Conservation (phyloP, 495 filamentous ascomycete species). For the Bathelium albidoporum region DNA sequence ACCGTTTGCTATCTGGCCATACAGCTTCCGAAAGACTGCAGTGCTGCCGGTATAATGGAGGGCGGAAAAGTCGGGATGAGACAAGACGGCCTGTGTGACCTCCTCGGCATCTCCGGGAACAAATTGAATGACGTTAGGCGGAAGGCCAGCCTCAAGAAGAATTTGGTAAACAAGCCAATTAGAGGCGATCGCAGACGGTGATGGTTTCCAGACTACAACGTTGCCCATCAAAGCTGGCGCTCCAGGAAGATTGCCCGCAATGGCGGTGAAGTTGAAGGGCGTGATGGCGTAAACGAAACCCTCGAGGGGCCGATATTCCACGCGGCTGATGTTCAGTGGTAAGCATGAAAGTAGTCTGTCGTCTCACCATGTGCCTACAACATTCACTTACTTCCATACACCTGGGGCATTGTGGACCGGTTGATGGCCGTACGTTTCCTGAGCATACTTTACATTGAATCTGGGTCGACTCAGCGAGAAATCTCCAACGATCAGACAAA, state of each 20-base stretch:
- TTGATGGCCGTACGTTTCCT: slow-evolving; percentile 33
- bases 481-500: slow-evolving; percentile 9
- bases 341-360: too few relatives aligned
- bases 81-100: slow-evolving; percentile 30
- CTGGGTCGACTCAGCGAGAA: slow-evolving; percentile 20
- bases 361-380: too few relatives aligned
- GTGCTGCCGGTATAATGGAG: slow-evolving; percentile 36
- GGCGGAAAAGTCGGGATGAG: slow-evolving; percentile 30
- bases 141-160: slow-evolving; percentile 34
- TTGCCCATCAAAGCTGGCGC: slow-evolving; percentile 37
- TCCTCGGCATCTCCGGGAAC: slow-evolving; percentile 34
- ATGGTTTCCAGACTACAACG: slow-evolving; percentile 37
- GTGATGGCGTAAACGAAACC: slow-evolving; percentile 37
- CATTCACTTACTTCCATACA: slow-evolving; percentile 30
- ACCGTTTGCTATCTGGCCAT: slow-evolving; percentile 30
- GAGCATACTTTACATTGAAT: slow-evolving; percentile 40
- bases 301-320: slow-evolving; percentile 35
- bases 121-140: slow-evolving; percentile 35
- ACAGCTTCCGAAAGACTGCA: slow-evolving; percentile 30
- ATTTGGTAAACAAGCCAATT: slow-evolving; percentile 34
- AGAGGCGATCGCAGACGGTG: slow-evolving; percentile 30
- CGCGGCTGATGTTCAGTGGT: slow-evolving; percentile 13
- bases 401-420: slow-evolving; percentile 32
- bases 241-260: slow-evolving; percentile 32
- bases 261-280: slow-evolving; percentile 38